phyloP scores from a whole-genome alignment of 495 filamentous ascomycete species.

The Aspergillus leporis region DNA sequence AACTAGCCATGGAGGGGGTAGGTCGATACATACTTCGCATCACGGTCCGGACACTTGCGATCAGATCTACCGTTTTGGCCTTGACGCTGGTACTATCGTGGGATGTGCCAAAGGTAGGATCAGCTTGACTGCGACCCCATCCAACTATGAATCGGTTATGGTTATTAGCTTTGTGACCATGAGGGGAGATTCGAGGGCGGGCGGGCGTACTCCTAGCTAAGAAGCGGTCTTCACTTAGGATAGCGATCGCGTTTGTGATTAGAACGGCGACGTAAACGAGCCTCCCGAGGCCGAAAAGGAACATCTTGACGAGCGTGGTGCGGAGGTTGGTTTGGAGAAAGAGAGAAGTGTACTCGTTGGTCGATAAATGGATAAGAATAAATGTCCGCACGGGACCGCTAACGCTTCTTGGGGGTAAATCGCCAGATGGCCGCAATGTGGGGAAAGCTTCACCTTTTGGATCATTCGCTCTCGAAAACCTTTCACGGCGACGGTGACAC shows the following conservation, averaged over 20 bases:
- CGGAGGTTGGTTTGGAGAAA: background rate
- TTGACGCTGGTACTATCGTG: slow-evolving; percentile 78
- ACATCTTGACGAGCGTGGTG: slow-evolving; percentile 47
- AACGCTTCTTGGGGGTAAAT: no score
- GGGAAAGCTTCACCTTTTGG: background rate
- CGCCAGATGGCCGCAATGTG: background rate
- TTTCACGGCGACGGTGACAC: background rate
- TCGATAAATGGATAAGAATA: background rate
- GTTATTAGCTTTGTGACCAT: slow-evolving; percentile 10
- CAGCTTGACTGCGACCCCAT: slow-evolving; percentile 65
- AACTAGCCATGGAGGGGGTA: background rate
- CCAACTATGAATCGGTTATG: slow-evolving; percentile 58
- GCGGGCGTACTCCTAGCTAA: slow-evolving; percentile 87
- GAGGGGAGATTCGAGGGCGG: slow-evolving; percentile 9
- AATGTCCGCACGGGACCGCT: slow-evolving; percentile 1
- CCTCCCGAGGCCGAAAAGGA: slow-evolving; percentile 70
- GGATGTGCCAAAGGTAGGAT: slow-evolving; percentile 72
- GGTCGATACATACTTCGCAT: slow-evolving; percentile 78
- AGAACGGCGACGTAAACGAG: slow-evolving; percentile 78
- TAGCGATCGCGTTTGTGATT: slow-evolving; percentile 88
- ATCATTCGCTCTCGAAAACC: background rate
- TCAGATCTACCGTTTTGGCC: slow-evolving; percentile 82
- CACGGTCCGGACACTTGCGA: slow-evolving; percentile 85
- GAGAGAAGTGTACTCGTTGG: background rate
- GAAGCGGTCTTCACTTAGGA: slow-evolving; percentile 97